These are phyloP conservation scores for Actinomucor elegans DNA, from an alignment of 371 early-diverging fungal genomes.

Conservation along the genomic window DNA sequence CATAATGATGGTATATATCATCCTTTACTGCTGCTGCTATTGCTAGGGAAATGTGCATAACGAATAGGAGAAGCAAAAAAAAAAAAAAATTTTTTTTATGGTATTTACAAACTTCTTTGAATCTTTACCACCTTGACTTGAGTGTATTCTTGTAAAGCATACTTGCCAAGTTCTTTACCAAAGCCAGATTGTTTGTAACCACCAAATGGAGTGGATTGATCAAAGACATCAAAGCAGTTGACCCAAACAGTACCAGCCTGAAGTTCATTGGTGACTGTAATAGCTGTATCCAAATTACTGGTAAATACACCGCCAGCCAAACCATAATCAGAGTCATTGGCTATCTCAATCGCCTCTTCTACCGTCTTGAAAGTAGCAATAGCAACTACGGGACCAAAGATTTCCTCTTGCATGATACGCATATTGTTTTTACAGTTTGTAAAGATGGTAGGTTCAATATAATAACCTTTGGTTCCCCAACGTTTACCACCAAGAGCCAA, in stretches of 20 bases:
- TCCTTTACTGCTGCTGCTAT: too few relatives aligned
- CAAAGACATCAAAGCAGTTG: constrained; percentile 45
- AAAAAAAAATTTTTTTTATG: too few relatives aligned
- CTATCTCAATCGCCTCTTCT: constrained; percentile 77
- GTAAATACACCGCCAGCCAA: constrained; percentile 89
- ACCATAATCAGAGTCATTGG: constrained; percentile 80
- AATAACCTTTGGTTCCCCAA: constrained; percentile 71
- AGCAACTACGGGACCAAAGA: constrained; percentile 91
- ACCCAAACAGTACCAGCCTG: constrained; percentile 69
- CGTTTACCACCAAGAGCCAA: constrained; percentile 71
- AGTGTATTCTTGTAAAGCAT: constrained; percentile 70
- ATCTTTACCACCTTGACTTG: constrained; percentile 66
- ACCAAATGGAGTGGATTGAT: constrained; percentile 78
- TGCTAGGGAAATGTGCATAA: too few relatives aligned
- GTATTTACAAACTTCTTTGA: constrained; percentile 4
- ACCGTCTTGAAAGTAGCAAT: constrained; percentile 73
- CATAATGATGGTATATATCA: too few relatives aligned
- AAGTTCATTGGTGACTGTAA: constrained; percentile 55
- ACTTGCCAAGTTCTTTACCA: constrained; percentile 78
- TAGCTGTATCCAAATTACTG: constrained; percentile 62
- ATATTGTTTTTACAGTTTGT: constrained; percentile 63
- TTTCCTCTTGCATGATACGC: constrained; percentile 79
- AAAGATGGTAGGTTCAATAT: constrained; percentile 81
- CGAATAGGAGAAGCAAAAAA: too few relatives aligned
- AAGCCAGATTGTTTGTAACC: constrained; percentile 88